These are phyloP conservation scores for Lepidium aucheri DNA, from an alignment of 345 rosid species.

Conservation along the genomic window DNA sequence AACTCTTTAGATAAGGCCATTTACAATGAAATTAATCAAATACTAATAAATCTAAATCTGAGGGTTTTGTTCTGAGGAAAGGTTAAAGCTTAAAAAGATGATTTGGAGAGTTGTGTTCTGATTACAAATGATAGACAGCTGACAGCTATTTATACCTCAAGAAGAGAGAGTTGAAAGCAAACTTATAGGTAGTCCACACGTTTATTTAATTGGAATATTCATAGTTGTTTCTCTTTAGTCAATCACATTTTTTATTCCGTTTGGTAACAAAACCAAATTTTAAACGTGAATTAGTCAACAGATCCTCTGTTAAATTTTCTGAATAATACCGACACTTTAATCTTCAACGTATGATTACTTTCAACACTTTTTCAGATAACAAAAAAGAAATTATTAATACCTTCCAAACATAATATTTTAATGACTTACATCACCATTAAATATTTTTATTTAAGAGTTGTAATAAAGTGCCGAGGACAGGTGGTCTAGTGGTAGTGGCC, in stretches of 20 bases:
- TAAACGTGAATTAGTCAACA: background rate
- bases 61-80: background rate
- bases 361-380: background rate
- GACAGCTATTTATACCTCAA: slow-evolving; percentile 14
- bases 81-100: background rate
- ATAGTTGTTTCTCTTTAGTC: background rate
- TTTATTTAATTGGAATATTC: slow-evolving; percentile 39
- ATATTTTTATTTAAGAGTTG: no score
- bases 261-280: background rate
- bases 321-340: background rate
- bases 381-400: background rate
- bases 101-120: background rate
- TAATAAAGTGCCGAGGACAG: no score
- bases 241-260: background rate
- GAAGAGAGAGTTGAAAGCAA: background rate
- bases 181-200: slow-evolving; percentile 59
- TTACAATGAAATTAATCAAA: background rate
- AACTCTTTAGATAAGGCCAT: slow-evolving; percentile 69
- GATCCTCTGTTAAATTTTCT: background rate
- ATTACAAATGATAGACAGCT: background rate
- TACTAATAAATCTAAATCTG: background rate
- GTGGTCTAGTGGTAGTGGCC: no score
- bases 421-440: background rate
- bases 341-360: background rate
- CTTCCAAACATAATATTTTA: background rate